Evolutionary conservation across 805 yeast species (phyloP), one percentile per base, ranked within the genome.

Genomic region (Pichia nanzhaoensis): DNA sequence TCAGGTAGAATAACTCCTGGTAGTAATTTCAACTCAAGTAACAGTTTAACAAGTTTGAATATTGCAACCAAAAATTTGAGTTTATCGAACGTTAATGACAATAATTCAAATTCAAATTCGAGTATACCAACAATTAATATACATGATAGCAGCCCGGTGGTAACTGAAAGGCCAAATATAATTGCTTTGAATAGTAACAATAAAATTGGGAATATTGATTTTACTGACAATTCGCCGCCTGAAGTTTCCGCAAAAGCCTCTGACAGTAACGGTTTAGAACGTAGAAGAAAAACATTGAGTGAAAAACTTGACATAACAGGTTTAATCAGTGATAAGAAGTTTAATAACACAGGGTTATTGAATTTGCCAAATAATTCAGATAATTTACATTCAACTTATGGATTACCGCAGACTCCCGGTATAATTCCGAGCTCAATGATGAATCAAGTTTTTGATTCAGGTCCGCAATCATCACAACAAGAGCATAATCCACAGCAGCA

Each of bases 131-230:
- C 30, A 28, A 41, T 45, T 3, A 48, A 48, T 34, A 42, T 48
- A 19, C 37, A 35, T 17, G 43, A 39, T n/a, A 44, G 45, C 31
- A 42, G 97, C 12, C 42, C 45, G 28, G 35, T 37, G 20, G 3
- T n/a, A 18, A 20, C 37, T 9, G 24, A 20, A 9, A 37, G 9
- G 17, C 45, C 50, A 14, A 36, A 42, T 28, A n/a, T 46, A 37
- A 22, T 20, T 6, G 35, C 38, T 21, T n/a, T 38, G 19, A 35
- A 37, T 12, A 32, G 18, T 37, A 20, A n/a, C n/a, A n/a, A 45
- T 14, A 37, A 33, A 19, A 41, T 32, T 14, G 35, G 24, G 13
- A 14, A 43, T 27, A 18, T 27, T 12, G 20, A 37, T 21, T 31
- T 5, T 13, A 20, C 30, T 13, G 43, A 40, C 13, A 24, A 27